phyloP scores from a whole-genome alignment of 2,329 filamentous ascomycete genomes.

The Trichoderma arundinaceum region DNA sequence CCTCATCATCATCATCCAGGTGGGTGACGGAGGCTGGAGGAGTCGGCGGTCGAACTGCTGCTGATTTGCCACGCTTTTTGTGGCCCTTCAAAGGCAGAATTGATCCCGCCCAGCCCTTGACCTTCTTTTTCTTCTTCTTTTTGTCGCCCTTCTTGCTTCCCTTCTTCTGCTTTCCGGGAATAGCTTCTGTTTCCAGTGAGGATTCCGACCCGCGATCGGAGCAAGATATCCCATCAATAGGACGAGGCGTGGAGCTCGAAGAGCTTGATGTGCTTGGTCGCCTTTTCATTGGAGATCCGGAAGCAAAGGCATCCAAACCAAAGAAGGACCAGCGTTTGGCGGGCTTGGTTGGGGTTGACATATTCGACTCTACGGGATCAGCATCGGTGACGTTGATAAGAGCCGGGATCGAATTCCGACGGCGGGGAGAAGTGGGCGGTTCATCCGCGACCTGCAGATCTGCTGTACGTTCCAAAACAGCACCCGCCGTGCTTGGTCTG shows the following conservation, averaged over 20 bases:
- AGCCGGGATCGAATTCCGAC: constrained; percentile 66
- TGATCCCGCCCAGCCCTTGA: constrained; percentile 73
- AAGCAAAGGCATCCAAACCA: constrained; percentile 61
- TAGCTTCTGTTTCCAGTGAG: constrained; percentile 35
- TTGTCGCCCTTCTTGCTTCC: constrained; percentile 46
- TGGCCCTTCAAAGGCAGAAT: constrained; percentile 65
- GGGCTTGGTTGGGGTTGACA: constrained; percentile 57
- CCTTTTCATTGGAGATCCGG: constrained; percentile 54
- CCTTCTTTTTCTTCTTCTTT: constrained; percentile 74
- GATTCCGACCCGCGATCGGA: constrained; percentile 47
- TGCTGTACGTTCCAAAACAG: constrained; percentile 62
- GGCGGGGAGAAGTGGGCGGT: constrained; percentile 48
- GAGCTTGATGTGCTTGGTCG: constrained; percentile 56
- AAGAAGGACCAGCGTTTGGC: constrained; percentile 68
- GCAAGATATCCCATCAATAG: constrained; percentile 41
- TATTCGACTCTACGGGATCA: constrained; percentile 44
- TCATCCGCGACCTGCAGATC: constrained; percentile 34
- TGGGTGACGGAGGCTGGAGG: constrained; percentile 48
- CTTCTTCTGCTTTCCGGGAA: constrained; percentile 40
- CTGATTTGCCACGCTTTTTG: constrained; percentile 50
- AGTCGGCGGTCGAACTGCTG: constrained; percentile 52
- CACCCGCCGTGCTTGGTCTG: constrained; percentile 73
- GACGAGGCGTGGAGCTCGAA: constrained; percentile 46
- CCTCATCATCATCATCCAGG: constrained; percentile 41
- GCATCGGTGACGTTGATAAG: constrained; percentile 52